Evolutionary conservation across 1,284 basidiomycete genomes (phyloP), one percentile per base, ranked within the genome.

Genomic region (Sanghuangporus baumii): DNA sequence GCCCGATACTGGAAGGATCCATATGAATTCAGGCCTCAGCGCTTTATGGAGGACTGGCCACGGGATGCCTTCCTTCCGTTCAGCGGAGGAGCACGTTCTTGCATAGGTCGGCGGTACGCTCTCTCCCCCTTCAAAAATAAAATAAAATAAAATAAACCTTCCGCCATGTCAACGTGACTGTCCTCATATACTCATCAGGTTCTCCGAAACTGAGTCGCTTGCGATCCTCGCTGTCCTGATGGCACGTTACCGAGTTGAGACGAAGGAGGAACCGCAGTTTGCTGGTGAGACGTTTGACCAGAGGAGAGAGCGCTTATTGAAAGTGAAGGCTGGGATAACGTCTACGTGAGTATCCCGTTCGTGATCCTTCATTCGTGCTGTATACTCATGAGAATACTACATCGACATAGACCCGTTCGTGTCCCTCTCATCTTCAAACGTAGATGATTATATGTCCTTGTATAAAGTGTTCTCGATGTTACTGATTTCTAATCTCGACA

Each of bases 1-100:
- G 83, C 80, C 47, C 77, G 71, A 52, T 81, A 81, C 66, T 85
- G 84, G 83, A 70, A 78, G 55, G 77, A 84, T 50, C 81, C 83
- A 0, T 62, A 78, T 46, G 68, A 72, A 1, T 86, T 82, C 70
- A 77, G 77, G 59, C 84, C 84, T 23, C 73, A 73, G 26, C 75
- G 84, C 26, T 84, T 84, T 70, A 69, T 84, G 36, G 76, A 74
- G 6, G 76, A 81, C 50, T 82, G 78, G 76, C 76, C 76, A 20
- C 71, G 75, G 9, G 78, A 84, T 69, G 81, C 81, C 0, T 82
- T 85, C 66, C 51, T 82, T 11, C 79, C 82, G 1, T 87, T 85
- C 69, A 80, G 79, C 55, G 73, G 72, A 47, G 84, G 84, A 77
- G 67, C 64, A 12, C 64, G 64, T 16, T 59, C 60, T 36, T 65